Base-by-base conservation (phyloP, 495 filamentous ascomycete genomes). In the Trichoderma gamsii region DNA sequence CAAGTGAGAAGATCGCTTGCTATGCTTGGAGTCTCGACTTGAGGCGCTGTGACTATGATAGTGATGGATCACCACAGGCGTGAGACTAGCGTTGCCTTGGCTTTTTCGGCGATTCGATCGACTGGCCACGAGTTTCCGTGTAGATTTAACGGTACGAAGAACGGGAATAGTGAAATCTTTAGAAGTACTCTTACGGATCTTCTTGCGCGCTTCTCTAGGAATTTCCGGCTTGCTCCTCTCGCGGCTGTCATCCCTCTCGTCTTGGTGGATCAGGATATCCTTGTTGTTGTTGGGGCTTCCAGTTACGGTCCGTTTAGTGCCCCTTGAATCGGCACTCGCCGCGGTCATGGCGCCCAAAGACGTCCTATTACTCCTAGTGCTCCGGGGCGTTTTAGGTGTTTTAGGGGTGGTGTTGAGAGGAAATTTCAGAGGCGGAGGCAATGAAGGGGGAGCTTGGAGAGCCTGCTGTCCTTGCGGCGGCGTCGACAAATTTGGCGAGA, bases 131-230 rank as follows among this genome's bases (percentile, higher is more conserved):
- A 51, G 64, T 21, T 25, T 66, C 64, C 25, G 68, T 16, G 41
- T 41, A 11, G 65, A 66, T 21, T 41, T 21, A 32, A 44, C 13
- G 41, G 75, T 13, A 70, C 68, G 5, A 73, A 74, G 46, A 68
- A 43, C 21, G 32, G 51, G 41, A 27, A 61, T 67, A 5, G 29
- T 59, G 35, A 46, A 43, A n/a, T 64, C 63, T 9, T 41, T 21
- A 16, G 67, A 69, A 2, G 68, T 66, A 8, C 61, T 67, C 66
- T 69, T 71, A 43, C 77, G 73, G 15, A 79, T 71, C 66, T 78
- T 78, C 73, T 78, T 79, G 71, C 76, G 73, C 5, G 77, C 70
- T 9, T 25, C 56, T n/a, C 27, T 61, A 12, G 27, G 13, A 27
- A 18, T 4, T 27, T 12, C 25, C 27, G 56, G 23, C 67, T 75